A percentile compares a stretch with the other conserved stretches of the same genome.
phyloP scores from a whole-genome alignment of 2,329 filamentous ascomycete species.

The Thielaviopsis euricoi region DNA sequence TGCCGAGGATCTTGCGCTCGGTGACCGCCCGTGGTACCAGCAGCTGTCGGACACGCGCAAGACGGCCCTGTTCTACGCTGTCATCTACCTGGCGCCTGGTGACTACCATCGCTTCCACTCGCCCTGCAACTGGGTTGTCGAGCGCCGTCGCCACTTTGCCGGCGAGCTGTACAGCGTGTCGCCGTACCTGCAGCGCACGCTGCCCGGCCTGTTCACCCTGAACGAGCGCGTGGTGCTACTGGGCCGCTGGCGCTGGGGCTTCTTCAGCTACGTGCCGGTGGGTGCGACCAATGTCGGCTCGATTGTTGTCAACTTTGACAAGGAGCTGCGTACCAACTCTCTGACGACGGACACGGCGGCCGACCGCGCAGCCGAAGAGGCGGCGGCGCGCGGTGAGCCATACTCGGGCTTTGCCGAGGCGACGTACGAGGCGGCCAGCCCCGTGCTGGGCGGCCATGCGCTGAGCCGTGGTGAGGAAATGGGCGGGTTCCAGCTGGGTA shows the following conservation, averaged over 20 bases:
- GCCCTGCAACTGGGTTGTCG: conserved; percentile 86
- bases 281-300: conserved; percentile 95
- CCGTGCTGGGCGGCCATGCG: conserved; percentile 66
- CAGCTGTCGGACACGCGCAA: conserved; percentile 32
- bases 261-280: conserved; percentile 91
- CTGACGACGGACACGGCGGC: conserved; percentile 84
- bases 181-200: conserved; percentile 79
- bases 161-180: conserved; percentile 92
- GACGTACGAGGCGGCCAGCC: conserved; percentile 64
- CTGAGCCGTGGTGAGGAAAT: conserved; percentile 85
- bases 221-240: conserved; percentile 92
- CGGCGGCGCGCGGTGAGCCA: conserved; percentile 56
- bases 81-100: conserved; percentile 82
- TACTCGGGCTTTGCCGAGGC: conserved; percentile 91
- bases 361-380: conserved; percentile 68
- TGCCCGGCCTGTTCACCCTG: conserved; percentile 87
- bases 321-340: conserved; percentile 82
- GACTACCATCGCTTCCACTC: conserved; percentile 99
- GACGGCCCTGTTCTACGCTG: conserved; percentile 76
- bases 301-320: conserved; percentile 93
- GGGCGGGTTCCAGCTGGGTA: conserved; percentile 93
- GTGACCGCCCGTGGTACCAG: conserved; percentile 54
- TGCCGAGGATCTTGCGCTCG: conserved; percentile 62
- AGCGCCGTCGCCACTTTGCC: conserved; percentile 89
- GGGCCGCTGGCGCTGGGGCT: conserved; percentile 89